A percentile compares a stretch with the other conserved stretches of the same genome.
phyloP scores from a whole-genome alignment of 306 rosid genomes.

The Luffa aegyptiaca region DNA sequence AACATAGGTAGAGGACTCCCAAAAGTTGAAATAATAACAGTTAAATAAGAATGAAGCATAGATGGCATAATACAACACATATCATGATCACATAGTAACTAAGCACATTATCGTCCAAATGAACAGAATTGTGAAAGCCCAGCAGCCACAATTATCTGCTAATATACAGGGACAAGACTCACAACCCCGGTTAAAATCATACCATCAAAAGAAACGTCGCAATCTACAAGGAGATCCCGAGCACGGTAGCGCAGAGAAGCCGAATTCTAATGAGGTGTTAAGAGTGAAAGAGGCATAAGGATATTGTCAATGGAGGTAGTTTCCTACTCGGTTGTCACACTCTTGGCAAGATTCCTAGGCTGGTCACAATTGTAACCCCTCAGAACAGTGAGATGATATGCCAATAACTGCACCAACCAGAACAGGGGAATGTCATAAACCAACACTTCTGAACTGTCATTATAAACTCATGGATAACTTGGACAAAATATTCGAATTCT shows the following conservation, averaged over 20 bases:
- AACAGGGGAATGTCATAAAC: background rate
- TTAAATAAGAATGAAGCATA: background rate
- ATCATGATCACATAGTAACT: background rate
- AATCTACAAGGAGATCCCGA: background rate
- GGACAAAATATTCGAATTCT: background rate
- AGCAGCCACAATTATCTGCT: background rate
- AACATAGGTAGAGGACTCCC: background rate
- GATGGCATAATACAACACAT: background rate
- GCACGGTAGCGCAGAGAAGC: background rate
- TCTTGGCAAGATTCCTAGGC: conserved; percentile 97
- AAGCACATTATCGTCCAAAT: background rate
- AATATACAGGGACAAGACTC: background rate
- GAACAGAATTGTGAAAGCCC: background rate
- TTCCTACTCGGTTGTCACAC: conserved; percentile 70
- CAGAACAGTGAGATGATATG: conserved; percentile 93
- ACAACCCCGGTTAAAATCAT: background rate
- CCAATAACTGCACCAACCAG: conserved; percentile 61
- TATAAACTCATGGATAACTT: background rate
- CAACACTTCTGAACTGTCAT: background rate
- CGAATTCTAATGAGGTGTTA: background rate
- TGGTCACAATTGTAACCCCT: conserved; percentile 93
- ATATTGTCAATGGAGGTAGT: background rate
- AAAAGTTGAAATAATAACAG: background rate
- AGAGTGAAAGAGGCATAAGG: background rate
- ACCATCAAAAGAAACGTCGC: background rate